A percentile compares a stretch with the other conserved stretches of the same genome.
phyloP scores from a whole-genome alignment of 345 rosid species.

The Bretschneidera sinensis region DNA sequence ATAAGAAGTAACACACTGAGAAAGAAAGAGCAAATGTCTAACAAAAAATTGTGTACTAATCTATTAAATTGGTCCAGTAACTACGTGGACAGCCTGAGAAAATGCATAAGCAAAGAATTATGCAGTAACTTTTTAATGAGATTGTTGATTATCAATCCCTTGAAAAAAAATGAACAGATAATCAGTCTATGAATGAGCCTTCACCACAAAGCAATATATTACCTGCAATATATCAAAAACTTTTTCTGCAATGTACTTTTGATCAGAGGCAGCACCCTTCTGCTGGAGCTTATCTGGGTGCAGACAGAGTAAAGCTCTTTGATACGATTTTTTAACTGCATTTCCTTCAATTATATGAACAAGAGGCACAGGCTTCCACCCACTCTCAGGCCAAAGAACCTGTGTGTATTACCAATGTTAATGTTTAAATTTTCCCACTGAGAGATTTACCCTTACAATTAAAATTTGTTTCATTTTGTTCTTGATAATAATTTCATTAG shows the following conservation, averaged over 20 bases:
- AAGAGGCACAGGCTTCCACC: slow-evolving; percentile 88
- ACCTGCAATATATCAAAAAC: slow-evolving; percentile 91
- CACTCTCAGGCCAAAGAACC: slow-evolving; percentile 88
- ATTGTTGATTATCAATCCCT: neutral
- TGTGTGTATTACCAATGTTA: slow-evolving; percentile 18
- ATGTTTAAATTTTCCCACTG: neutral
- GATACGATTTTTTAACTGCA: slow-evolving; percentile 80
- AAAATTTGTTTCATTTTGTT: neutral
- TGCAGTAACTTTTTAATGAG: neutral
- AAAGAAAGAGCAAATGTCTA: no score
- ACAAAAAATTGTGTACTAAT: no score
- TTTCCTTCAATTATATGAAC: slow-evolving; percentile 82
- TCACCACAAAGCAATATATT: neutral
- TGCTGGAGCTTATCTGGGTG: slow-evolving; percentile 97
- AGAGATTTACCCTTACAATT: neutral
- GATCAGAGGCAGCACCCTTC: slow-evolving; percentile 64
- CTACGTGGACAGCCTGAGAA: no score
- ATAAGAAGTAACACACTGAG: no score
- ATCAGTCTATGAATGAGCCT: neutral
- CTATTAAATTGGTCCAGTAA: no score
- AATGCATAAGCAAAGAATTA: neutral
- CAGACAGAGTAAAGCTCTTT: slow-evolving; percentile 75
- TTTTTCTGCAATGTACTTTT: slow-evolving; percentile 67
- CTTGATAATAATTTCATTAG: neutral
- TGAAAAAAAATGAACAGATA: neutral